Evolutionary conservation across 257 asterid species (phyloP), one percentile per base, ranked within the genome.

Genomic region (Asclepias syriaca): DNA sequence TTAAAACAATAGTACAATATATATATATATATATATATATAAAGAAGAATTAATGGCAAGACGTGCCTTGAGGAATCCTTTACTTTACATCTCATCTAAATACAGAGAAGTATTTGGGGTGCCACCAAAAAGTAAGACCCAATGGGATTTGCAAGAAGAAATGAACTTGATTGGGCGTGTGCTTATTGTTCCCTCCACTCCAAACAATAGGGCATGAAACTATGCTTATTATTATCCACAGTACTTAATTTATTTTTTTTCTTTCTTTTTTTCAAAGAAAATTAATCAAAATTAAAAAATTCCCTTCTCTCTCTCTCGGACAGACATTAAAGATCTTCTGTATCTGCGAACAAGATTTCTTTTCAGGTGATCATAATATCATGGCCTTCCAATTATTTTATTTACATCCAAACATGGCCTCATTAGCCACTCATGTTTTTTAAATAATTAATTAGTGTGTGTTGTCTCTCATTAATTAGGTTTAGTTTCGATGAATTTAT

Each of bases 131-230:
- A 68, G 57, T 71, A 43, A 39, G 72, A 75, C 71, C 75, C 75
- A 63, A 63, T 43, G 69, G 72, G 75, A 71, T 76, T 65, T 18
- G 63, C 46, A 56, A 53, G 43, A 63, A 68, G 70, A 51, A 57
- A 40, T 71, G 78, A 78, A 81, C 87, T 84, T 54, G 85, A 88
- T 80, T 78, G 84, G 85, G 82, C 77, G 77, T 77, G 80, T 58
- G 74, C 61, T 69, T 76, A 79, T 76, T 87, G 96, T 88, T 88
- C 90, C 94, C 96, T 77, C 87, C 84, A 81, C 87, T 87, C 93
- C 94, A 87, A 83, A 85, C 96, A 84, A 78, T 50, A 71, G 46
- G 87, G 87, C 82, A 81, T 85, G 84, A 87, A 80, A 48, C 69
- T 77, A 77, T 81, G 59, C 72, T 71, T 79, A 76, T 80, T 87